Evolutionary conservation across 148 eudicot genomes (phyloP).

Genomic region (Oxyria digyna): DNA sequence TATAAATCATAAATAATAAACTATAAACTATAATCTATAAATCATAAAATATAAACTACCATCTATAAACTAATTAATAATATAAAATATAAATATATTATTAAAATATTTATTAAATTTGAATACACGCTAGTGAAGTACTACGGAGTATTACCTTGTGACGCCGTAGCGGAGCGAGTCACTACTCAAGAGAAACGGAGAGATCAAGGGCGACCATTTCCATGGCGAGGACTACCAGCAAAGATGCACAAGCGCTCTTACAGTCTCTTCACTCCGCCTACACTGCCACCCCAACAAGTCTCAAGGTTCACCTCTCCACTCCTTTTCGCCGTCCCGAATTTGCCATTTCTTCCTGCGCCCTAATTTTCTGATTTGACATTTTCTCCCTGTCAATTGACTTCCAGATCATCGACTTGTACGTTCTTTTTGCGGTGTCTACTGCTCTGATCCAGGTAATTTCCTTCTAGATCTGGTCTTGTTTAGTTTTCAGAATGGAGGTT

Average conservation of each 20-base stretch:
- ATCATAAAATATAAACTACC: too few species aligned
- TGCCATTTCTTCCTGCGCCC: not conserved
- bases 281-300: slow-evolving; percentile 59
- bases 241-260: slow-evolving; percentile 73
- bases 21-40: too few species aligned
- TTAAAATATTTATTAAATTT: too few species aligned
- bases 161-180: not conserved
- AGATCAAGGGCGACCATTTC: slow-evolving; percentile 12
- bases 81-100: too few species aligned
- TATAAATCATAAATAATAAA: too few species aligned
- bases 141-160: too few species aligned
- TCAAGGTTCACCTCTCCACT: slow-evolving; percentile 34
- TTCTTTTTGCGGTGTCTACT: slow-evolving; percentile 50
- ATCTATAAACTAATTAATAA: too few species aligned
- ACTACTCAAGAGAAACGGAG: slow-evolving; percentile 2
- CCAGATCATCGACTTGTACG: slow-evolving; percentile 80
- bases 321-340: slow-evolving; percentile 4
- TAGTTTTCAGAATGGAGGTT: not conserved
- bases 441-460: slow-evolving; percentile 68
- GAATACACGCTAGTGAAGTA: too few species aligned
- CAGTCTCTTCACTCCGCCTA: slow-evolving; percentile 75
- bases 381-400: not conserved
- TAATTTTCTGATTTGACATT: not conserved
- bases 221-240: slow-evolving; percentile 67
- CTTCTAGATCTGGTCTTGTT: not conserved